Evolutionary conservation across 2,329 filamentous ascomycete species (phyloP).

Genomic region (Fusarium sp.): DNA sequence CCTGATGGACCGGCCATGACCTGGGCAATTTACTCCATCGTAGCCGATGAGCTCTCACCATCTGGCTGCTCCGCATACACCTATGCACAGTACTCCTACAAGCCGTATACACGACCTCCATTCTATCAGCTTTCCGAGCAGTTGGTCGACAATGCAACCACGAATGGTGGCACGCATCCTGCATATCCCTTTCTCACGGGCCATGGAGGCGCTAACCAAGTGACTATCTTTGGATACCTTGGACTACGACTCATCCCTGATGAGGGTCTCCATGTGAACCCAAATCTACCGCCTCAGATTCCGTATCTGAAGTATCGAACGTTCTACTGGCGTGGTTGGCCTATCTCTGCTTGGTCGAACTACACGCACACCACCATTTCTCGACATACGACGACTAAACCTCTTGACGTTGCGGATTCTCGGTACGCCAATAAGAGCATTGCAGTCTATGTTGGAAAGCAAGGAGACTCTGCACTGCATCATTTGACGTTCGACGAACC

Average conservation of each 20-base stretch:
- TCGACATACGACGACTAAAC: neutral
- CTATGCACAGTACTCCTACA: neutral
- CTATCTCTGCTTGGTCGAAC: neutral
- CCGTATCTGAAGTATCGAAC: neutral
- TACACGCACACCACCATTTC: neutral
- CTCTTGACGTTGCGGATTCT: neutral
- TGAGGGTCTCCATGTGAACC: neutral
- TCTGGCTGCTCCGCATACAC: neutral
- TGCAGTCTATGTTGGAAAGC: neutral
- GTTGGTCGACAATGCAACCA: neutral
- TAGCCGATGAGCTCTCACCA: neutral
- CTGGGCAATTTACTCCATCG: slow-evolving; percentile 1
- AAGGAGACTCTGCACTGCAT: neutral
- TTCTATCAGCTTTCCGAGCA: slow-evolving; percentile 6
- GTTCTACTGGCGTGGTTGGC: neutral
- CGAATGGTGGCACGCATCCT: neutral
- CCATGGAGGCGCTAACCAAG: neutral
- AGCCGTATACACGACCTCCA: neutral
- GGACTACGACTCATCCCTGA: neutral
- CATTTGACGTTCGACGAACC: neutral
- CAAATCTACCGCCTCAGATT: neutral
- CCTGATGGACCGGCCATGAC: neutral
- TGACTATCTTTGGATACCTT: neutral
- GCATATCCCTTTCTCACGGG: neutral
- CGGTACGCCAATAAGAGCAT: neutral